Evolutionary conservation across 169 alveolate species (phyloP).

Genomic region (Babesia bovis): DNA sequence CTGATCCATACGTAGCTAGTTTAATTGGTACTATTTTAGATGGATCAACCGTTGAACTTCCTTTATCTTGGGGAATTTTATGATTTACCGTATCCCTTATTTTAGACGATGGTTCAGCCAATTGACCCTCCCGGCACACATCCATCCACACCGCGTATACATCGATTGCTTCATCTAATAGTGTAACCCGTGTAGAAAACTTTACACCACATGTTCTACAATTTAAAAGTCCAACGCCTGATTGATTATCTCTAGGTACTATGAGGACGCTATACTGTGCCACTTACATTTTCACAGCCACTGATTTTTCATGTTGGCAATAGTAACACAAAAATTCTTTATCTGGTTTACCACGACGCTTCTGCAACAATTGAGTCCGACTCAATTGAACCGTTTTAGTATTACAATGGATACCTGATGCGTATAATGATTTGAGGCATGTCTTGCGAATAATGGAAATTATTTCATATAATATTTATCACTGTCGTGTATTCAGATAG

Average conservation of each 20-base stretch:
- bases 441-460: too few relatives aligned
- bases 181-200: slow-evolving; percentile 77
- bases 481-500: too few relatives aligned
- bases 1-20: too few relatives aligned
- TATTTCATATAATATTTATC: too few relatives aligned
- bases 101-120: neutral
- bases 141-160: slow-evolving; percentile 91
- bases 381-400: slow-evolving; percentile 57
- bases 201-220: slow-evolving; percentile 88
- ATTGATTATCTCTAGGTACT: slow-evolving; percentile 29
- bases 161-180: slow-evolving; percentile 87
- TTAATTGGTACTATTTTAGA: too few relatives aligned
- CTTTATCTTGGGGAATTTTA: too few relatives aligned
- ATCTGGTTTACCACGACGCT: slow-evolving; percentile 82
- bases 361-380: slow-evolving; percentile 41
- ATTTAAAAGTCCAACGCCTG: slow-evolving; percentile 64
- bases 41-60: too few relatives aligned
- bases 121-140: slow-evolving; percentile 78
- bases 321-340: slow-evolving; percentile 92
- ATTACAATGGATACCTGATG: too few relatives aligned
- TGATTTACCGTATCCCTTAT: too few relatives aligned
- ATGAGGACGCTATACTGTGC: slow-evolving; percentile 1
- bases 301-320: slow-evolving; percentile 90
- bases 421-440: too few relatives aligned
- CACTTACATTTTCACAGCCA: slow-evolving; percentile 84